Conservation (phyloP, 2,329 filamentous ascomycete species). For the Cucurbitaria berberidis region DNA sequence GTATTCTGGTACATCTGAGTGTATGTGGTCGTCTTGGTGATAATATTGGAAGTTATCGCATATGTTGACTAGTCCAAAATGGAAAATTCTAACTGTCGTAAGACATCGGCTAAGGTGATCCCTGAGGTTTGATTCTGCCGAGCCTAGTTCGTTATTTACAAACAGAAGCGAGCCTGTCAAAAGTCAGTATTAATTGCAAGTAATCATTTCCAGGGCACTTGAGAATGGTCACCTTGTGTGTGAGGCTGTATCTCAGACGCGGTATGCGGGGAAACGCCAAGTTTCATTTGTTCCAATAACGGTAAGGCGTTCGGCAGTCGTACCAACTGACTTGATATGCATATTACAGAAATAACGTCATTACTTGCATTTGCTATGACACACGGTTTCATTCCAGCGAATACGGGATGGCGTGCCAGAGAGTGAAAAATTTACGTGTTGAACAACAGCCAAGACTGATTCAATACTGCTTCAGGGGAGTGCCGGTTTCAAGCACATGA, state of each 20-base stretch:
- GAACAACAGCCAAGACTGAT: not conserved
- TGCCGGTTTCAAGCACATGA: not conserved
- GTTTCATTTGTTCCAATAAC: slow-evolving; percentile 2
- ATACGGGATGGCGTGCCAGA: not conserved
- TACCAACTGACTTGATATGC: not conserved
- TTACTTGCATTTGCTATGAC: not conserved
- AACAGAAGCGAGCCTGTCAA: not conserved
- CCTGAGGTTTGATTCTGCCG: slow-evolving; percentile 13
- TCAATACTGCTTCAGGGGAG: not conserved
- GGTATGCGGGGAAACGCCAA: not conserved
- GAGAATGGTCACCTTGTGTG: not conserved
- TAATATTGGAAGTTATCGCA: not conserved
- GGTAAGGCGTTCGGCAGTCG: not conserved
- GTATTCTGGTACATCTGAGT: not conserved
- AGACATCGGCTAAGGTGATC: slow-evolving; percentile 6
- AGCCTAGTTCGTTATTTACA: not conserved
- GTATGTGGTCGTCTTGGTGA: not conserved
- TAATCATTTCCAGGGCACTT: not conserved
- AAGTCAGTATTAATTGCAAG: slow-evolving; percentile 6
- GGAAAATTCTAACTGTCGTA: not conserved
- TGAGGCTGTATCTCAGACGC: not conserved
- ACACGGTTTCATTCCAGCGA: not conserved
- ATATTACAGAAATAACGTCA: not conserved
- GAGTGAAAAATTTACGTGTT: not conserved
- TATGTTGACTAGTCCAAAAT: not conserved